Conservation (phyloP, 768 basidiomycete genomes). For the Serendipita sp. region DNA sequence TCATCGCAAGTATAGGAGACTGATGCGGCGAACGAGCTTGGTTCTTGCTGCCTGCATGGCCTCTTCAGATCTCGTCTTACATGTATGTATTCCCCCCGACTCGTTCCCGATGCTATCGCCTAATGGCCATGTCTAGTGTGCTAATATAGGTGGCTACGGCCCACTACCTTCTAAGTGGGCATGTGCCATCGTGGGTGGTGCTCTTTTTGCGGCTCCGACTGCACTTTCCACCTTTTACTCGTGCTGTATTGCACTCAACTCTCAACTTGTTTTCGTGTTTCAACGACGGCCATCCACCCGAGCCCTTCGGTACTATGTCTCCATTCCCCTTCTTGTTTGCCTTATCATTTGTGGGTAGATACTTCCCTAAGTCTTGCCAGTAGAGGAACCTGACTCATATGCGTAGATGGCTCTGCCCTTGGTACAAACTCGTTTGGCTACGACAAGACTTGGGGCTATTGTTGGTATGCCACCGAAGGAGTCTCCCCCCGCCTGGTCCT, state of each 20-base stretch:
- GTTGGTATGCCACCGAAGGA: background rate
- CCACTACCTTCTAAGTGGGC: background rate
- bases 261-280: constrained; percentile 1
- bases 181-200: background rate
- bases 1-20: background rate
- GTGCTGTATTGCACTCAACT: constrained; percentile 5
- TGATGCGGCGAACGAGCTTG: background rate
- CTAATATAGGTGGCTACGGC: background rate
- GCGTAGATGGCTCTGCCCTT: background rate
- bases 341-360: background rate
- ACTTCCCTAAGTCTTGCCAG: background rate
- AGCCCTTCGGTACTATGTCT: background rate
- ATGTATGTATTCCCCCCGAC: background rate
- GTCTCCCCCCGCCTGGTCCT: background rate
- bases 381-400: background rate
- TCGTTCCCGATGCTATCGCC: background rate
- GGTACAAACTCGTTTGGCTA: background rate
- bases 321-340: background rate
- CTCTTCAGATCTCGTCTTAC: background rate
- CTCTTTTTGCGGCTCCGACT: background rate
- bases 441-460: constrained; percentile 4
- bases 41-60: constrained; percentile 4
- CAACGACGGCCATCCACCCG: background rate
- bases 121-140: background rate
- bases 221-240: background rate